Base-by-base conservation (phyloP, 2,329 filamentous ascomycete species). In the Immersiporthe knoxdaviesiana region DNA sequence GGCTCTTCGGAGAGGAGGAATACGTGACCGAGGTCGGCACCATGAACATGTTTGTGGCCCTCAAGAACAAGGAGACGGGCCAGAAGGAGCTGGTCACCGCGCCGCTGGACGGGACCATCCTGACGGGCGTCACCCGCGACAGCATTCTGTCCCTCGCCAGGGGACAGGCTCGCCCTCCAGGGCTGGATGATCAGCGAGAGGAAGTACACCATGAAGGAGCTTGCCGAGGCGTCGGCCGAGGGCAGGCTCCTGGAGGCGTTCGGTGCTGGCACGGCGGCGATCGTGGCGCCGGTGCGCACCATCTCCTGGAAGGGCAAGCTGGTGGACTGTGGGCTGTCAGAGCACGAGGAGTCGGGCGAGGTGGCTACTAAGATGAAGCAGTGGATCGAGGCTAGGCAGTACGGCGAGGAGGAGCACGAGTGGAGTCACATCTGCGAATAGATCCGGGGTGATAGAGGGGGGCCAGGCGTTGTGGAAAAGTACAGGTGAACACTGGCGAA, bases 11-110 rank as follows among this genome's bases (percentile, higher is more conserved):
- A 58, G 91, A 97, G 77, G 93, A 98, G 81, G 93, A 98, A 80
- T 97, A 91, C 77, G 91, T 98, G 69, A 99, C 96, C 61, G 96
- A 99, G 82, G 96, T 97, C 68, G 96, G 96, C 76, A 98, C 96
- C 69, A 99, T 99, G 96, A 99, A 99, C 83, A 90, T 99, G 79
- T 99, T 98, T 77, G 91, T 91, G 41, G 94, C 92, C 56, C 82
- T 98, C 75, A 90, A 89, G 82, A 90, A 97, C 84, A 92, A 92
- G 85, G 86, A 92, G 79, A 96, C 93, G 16, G 96, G 95, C 10
- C 88, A 94, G 82, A 95, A 94, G 77, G 94, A 97, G 84, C 88
- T 99, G 66, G 80, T 97, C 76, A 99, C 96, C n/a, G 93, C 95
- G 50, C 96, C 96, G 32, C 87, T 99, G 18, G 96, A 99, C 79